Evolutionary conservation across 2,329 filamentous ascomycete species (phyloP), one percentile per base, ranked within the genome.

Genomic region (Myriosclerotinia scirpicola): DNA sequence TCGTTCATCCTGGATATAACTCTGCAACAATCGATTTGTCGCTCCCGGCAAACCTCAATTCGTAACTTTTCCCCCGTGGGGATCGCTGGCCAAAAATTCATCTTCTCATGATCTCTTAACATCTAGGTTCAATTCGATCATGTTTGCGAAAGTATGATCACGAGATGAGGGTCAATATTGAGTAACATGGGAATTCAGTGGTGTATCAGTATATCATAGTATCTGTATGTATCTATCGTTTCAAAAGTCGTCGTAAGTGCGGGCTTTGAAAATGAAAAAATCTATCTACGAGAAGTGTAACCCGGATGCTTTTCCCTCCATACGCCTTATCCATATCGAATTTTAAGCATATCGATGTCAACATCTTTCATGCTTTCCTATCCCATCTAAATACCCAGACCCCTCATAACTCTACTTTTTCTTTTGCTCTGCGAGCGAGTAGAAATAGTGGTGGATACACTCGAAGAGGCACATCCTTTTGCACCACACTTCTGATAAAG

Each of bases 401-500:
- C n/a, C 15, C n/a, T 36, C 52, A 26, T 38, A 38, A 50, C 17
- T 14, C 30, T 65, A 12, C 63, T 53, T 15, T 46, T 65, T 36
- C 14, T 64, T 30, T 3, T 26, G 15, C 44, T 63, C 22, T 44
- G 38, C n/a, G 40, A 42, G 9, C 52, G 48, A n/a, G 30, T 5
- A 34, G 48, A 40, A 20, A 6, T 20, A 40, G 48, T 34, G 2
- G 12, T 22, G 1, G 20, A 55, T 30, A 12, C 17, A 26, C 40
- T 26, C 2, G 30, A 46, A 1, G 65, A n/a, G 4, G 42, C 17
- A 30, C 63, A 65, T 30, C 22, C 22, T 9, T 38, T 9, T 17
- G 38, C 36, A 42, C 12, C 42, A 36, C 65, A 66, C 59, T 63
- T 63, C 3, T 50, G 65, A 46, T 66, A 66, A n/a, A 66, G 56